Percentiles rank a stretch among this genome's conserved stretches.
Evolutionary conservation across 2,329 filamentous ascomycete genomes (phyloP).

Genomic region (Aspergillus awamori): DNA sequence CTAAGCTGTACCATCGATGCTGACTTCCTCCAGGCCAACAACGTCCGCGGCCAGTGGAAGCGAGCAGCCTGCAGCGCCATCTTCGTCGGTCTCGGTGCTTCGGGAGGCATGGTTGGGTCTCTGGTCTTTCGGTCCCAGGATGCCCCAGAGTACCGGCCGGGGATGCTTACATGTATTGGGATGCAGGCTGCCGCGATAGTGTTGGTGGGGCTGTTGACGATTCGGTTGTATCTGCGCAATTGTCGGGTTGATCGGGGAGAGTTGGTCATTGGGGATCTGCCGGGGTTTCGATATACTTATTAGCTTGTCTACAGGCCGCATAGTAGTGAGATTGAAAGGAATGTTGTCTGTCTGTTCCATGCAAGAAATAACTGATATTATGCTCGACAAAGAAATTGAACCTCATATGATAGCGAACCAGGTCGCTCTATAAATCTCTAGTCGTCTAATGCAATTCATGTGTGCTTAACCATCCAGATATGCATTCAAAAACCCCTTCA

Average conservation of each 20-base stretch:
- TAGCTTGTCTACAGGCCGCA: background rate
- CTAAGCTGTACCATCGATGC: background rate
- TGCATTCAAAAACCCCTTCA: background rate
- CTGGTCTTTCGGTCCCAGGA: conserved; percentile 20
- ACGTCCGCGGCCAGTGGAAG: conserved; percentile 35
- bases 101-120: conserved; percentile 18
- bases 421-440: no score
- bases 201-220: conserved; percentile 27
- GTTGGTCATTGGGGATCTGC: conserved; percentile 37
- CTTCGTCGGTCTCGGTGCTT: conserved; percentile 22
- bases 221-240: conserved; percentile 37
- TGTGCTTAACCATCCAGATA: background rate
- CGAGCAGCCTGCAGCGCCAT: conserved; percentile 27
- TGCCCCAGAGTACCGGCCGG: conserved; percentile 17
- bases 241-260: conserved; percentile 36
- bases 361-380: no score
- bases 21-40: conserved; percentile 28
- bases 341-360: no score
- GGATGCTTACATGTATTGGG: conserved; percentile 20
- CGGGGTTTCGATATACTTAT: conserved; percentile 38
- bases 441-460: background rate
- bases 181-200: conserved; percentile 26
- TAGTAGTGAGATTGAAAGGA: no score
- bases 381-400: no score
- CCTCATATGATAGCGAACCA: no score